Conservation (phyloP, 1,284 basidiomycete species). For the Ceratobasidium sp. region DNA sequence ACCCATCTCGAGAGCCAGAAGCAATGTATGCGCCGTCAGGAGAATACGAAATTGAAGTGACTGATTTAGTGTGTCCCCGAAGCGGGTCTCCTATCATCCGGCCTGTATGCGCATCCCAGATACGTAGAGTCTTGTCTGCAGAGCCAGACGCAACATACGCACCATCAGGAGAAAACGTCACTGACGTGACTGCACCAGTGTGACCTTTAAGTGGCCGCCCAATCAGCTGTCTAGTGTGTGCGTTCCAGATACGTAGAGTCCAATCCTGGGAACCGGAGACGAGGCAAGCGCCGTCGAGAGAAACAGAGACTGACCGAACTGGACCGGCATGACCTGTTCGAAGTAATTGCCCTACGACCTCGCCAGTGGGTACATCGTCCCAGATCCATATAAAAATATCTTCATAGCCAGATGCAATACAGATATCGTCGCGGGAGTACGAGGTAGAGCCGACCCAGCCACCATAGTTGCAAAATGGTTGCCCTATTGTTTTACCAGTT, state of each 20-base stretch:
- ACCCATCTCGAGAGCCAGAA: conserved; percentile 25
- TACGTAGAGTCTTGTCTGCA: not conserved
- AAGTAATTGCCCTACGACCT: no score
- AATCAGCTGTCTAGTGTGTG: not conserved
- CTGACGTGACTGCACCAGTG: not conserved
- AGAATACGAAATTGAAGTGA: conserved; percentile 19
- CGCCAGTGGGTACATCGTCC: no score
- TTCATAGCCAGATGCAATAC: no score
- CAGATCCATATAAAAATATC: no score
- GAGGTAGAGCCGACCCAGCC: no score
- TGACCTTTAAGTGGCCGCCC: not conserved
- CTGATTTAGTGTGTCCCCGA: conserved; percentile 9
- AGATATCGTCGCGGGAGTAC: no score
- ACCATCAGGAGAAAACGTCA: not conserved
- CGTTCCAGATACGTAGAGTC: conserved; percentile 6
- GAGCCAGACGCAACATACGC: conserved; percentile 5
- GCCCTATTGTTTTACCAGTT: no score
- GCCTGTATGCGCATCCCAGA: conserved; percentile 10
- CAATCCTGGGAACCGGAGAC: not conserved
- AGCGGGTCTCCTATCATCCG: not conserved
- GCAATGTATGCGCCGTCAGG: conserved; percentile 2
- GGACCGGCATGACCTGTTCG: no score
- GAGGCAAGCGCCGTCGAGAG: not conserved
- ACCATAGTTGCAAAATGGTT: no score
- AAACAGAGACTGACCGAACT: no score